These are phyloP conservation scores for Perkinsus olseni DNA, from an alignment of 169 alveolate genomes.

Conservation along the genomic window DNA sequence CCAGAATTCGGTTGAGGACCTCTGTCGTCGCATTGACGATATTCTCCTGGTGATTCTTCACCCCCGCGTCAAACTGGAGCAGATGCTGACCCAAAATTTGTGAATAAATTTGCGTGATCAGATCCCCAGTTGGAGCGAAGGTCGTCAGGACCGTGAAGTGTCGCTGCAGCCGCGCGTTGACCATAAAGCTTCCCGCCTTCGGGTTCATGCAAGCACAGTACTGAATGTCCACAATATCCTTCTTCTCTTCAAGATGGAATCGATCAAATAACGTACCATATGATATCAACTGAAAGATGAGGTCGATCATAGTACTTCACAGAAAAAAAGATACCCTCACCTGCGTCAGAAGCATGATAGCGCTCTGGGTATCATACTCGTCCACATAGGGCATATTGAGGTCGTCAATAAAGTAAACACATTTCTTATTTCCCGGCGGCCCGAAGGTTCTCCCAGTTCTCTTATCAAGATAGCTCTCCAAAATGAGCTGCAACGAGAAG, in stretches of 20 bases:
- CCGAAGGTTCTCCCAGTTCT: slow-evolving; percentile 85
- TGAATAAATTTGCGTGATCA: slow-evolving; percentile 64
- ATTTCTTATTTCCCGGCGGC: slow-evolving; percentile 78
- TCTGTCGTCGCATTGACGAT: slow-evolving; percentile 41
- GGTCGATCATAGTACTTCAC: slow-evolving; percentile 29
- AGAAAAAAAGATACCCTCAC: slow-evolving; percentile 17
- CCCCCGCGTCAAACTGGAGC: slow-evolving; percentile 63
- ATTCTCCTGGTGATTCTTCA: slow-evolving; percentile 54
- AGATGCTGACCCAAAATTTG: slow-evolving; percentile 75
- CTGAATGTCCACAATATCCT: slow-evolving; percentile 78
- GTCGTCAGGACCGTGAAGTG: slow-evolving; percentile 78
- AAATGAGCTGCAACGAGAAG: slow-evolving; percentile 64
- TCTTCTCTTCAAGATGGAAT: slow-evolving; percentile 80
- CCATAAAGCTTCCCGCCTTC: slow-evolving; percentile 82
- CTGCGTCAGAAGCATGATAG: slow-evolving; percentile 74
- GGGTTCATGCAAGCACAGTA: slow-evolving; percentile 88
- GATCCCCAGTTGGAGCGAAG: slow-evolving; percentile 69
- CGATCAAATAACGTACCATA: slow-evolving; percentile 72
- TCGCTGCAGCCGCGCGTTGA: slow-evolving; percentile 81
- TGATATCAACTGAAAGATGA: slow-evolving; percentile 51
- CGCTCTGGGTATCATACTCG: slow-evolving; percentile 86
- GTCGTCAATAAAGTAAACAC: slow-evolving; percentile 86
- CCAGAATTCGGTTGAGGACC: slow-evolving; percentile 47
- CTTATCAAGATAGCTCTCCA: slow-evolving; percentile 62
- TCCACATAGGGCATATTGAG: slow-evolving; percentile 88